These are phyloP conservation scores for Cladophialophora immunda DNA, from an alignment of 2,329 filamentous ascomycete genomes.

Conservation along the genomic window DNA sequence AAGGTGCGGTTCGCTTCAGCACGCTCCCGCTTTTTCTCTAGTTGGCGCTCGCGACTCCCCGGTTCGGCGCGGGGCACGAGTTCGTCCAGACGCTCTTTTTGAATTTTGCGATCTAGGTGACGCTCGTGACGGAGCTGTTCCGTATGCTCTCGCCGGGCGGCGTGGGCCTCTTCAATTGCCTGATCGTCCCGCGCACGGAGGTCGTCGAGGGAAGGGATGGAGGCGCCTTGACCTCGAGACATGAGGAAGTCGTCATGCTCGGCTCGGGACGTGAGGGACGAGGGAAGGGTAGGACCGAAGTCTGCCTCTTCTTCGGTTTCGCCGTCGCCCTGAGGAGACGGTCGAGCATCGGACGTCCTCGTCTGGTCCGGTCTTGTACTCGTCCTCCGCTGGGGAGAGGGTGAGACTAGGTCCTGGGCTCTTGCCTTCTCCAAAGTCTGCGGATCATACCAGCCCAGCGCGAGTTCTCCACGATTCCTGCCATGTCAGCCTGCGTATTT, in stretches of 20 bases:
- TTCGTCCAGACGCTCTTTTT: constrained; percentile 80
- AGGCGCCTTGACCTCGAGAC: constrained; percentile 58
- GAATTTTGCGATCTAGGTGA: constrained; percentile 69
- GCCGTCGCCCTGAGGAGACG: neutral
- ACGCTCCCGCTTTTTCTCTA: constrained; percentile 83
- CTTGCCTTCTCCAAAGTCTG: constrained; percentile 67
- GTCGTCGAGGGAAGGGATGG: constrained; percentile 77
- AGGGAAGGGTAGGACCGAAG: constrained; percentile 65
- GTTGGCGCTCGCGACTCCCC: constrained; percentile 79
- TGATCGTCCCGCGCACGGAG: constrained; percentile 65
- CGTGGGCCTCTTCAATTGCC: constrained; percentile 57
- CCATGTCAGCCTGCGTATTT: constrained; percentile 36
- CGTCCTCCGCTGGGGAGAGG: neutral
- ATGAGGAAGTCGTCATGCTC: constrained; percentile 36
- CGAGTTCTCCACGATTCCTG: constrained; percentile 84
- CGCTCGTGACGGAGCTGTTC: constrained; percentile 69
- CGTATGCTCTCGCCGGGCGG: constrained; percentile 55
- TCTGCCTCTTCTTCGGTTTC: constrained; percentile 60
- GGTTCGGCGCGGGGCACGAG: constrained; percentile 82
- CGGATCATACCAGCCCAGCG: constrained; percentile 93
- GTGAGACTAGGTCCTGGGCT: neutral
- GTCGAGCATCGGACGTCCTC: neutral
- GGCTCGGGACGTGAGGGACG: constrained; percentile 38
- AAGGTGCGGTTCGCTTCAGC: constrained; percentile 79
- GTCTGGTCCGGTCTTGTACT: neutral